Evolutionary conservation across 148 eudicot genomes (phyloP), one percentile per base, ranked within the genome.

Genomic region (Heliamphora exappendiculata): DNA sequence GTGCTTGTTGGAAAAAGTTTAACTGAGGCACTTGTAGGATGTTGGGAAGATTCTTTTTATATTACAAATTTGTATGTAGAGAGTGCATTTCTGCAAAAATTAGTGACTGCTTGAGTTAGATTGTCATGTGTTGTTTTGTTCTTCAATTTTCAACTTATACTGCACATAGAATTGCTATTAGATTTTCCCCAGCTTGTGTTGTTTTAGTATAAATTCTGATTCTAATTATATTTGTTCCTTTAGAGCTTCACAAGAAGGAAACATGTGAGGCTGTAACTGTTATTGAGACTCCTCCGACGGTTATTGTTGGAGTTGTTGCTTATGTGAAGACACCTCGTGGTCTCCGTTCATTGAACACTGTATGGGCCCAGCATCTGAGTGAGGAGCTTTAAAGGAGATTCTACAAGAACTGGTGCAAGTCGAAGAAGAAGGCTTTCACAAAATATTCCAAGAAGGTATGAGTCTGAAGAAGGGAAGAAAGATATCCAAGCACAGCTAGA

Each of bases 161-260:
- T 5, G 28, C 13, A 10, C 45, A 37, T 20, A 2, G 36, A 19
- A 41, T 47, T 14, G 5, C 55, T 33, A 33, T 71, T 49, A 7
- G 26, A n/a, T n/a, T 71, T 49, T 20, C 20, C 34, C 9, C 5
- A 11, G 10, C 5, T 33, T 50, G 19, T 28, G 7, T 33, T 11
- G 13, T 22, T 9, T 20, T 36, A 1, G 14, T 11, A 2, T n/a
- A 0, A 6, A n/a, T 20, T 7, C 28, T 20, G n/a, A 16, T 33
- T 2, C 19, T 73, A 31, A 57, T 67, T 13, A 34, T 24, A 34
- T 68, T 3, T 73, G 31, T 76, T 67, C 19, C 10, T 75, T 7
- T 42, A 89, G 96, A 89, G 69, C 93, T 91, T 62, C 96, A 91
- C 88, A 89, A 91, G 89, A 89, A 91, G 79, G 96, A 91, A 67